Percentiles rank a stretch among this genome's conserved stretches.
phyloP scores from a whole-genome alignment of 2,329 filamentous ascomycete species.

The Trichoderma hamatum region DNA sequence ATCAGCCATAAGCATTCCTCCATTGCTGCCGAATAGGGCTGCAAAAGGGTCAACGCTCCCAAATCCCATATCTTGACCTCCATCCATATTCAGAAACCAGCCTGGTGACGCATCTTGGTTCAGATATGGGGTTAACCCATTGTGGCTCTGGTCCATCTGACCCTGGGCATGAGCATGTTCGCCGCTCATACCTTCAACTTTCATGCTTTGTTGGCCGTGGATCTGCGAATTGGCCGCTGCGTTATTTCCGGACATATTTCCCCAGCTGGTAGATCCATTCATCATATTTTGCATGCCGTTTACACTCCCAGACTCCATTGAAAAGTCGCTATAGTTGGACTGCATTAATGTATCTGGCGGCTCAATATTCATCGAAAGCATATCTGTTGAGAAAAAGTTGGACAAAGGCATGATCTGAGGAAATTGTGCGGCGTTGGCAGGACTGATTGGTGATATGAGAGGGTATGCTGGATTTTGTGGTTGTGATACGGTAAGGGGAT shows the following conservation, averaged over 20 bases:
- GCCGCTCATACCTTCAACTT: conserved; percentile 38
- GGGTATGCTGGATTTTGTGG: conserved; percentile 49
- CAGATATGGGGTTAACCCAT: conserved; percentile 33
- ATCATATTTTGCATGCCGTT: conserved; percentile 45
- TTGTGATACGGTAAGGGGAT: conserved; percentile 47
- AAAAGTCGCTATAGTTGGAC: conserved; percentile 75
- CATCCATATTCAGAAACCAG: conserved; percentile 87
- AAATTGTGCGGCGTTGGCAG: conserved; percentile 48
- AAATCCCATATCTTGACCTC: conserved; percentile 52
- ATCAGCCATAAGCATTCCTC: conserved; percentile 44
- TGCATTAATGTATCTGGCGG: conserved; percentile 61
- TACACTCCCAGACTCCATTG: conserved; percentile 50
- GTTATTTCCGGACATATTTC: conserved; percentile 42
- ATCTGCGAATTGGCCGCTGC: conserved; percentile 34
- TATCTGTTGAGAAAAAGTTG: conserved; percentile 54
- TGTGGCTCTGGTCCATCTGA: conserved; percentile 29
- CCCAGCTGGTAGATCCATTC: conserved; percentile 49
- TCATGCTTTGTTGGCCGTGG: conserved; percentile 36
- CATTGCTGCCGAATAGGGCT: conserved; percentile 50
- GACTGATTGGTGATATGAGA: conserved; percentile 56
- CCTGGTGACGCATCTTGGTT: conserved; percentile 62
- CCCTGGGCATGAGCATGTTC: conserved; percentile 35
- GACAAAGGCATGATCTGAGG: conserved; percentile 43
- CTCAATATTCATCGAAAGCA: conserved; percentile 58
- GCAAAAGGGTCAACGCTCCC: conserved; percentile 53